These are phyloP conservation scores for Plantago coronopus DNA, from an alignment of 305 asterid species.

Conservation along the genomic window DNA sequence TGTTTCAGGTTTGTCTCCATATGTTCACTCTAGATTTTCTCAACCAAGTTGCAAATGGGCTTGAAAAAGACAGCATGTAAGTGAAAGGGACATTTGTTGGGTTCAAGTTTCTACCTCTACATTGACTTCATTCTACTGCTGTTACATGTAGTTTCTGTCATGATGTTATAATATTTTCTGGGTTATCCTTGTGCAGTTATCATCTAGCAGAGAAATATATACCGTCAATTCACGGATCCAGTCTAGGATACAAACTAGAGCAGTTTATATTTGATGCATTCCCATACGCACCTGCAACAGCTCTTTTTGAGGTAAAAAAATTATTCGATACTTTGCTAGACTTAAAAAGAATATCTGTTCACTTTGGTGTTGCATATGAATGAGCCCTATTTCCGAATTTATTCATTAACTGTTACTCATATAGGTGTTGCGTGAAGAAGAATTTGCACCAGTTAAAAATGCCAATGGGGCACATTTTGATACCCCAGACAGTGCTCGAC, in stretches of 20 bases:
- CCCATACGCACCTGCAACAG: slow-evolving; percentile 87
- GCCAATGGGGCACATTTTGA: slow-evolving; percentile 86
- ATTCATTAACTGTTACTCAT: background rate
- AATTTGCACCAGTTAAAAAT: slow-evolving; percentile 95
- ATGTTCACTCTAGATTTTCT: slow-evolving; percentile 91
- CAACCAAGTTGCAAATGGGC: slow-evolving; percentile 93
- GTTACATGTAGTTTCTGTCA: slow-evolving; percentile 4
- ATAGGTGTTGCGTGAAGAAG: slow-evolving; percentile 87
- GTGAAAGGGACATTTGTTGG: slow-evolving; percentile 25
- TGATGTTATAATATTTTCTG: slow-evolving; percentile 20
- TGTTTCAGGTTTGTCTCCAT: slow-evolving; percentile 91
- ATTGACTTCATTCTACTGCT: background rate
- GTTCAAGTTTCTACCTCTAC: slow-evolving; percentile 1
- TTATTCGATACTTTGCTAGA: slow-evolving; percentile 1
- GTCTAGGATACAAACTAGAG: slow-evolving; percentile 78
- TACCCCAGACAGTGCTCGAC: slow-evolving; percentile 91
- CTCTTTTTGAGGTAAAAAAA: slow-evolving; percentile 76
- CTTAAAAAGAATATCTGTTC: background rate
- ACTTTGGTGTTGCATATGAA: slow-evolving; percentile 1
- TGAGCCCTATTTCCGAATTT: background rate
- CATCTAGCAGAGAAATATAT: slow-evolving; percentile 88
- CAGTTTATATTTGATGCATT: slow-evolving; percentile 96
- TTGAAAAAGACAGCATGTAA: slow-evolving; percentile 96
- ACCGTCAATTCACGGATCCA: slow-evolving; percentile 77
- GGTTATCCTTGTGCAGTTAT: slow-evolving; percentile 48